Base-by-base conservation (phyloP, 192 early-diverging fungal species). In the Linnemannia hyalina region DNA sequence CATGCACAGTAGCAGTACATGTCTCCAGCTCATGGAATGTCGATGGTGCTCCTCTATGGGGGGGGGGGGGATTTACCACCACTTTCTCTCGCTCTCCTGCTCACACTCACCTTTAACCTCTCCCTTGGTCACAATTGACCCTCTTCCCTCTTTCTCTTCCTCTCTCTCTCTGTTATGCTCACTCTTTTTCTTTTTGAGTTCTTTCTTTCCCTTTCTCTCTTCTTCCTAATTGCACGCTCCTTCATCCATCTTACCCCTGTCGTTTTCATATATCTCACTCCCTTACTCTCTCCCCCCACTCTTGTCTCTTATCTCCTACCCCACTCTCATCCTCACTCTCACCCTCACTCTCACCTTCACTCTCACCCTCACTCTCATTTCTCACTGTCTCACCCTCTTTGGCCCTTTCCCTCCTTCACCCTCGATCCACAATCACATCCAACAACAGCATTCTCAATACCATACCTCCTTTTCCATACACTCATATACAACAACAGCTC, bases 291-390 rank as follows among this genome's bases (percentile, higher is more conserved):
- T 73, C 23, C 10, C 72, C 3, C 74, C 20, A 54, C 63, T 36
- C 54, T 9, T 69, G 52, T 75, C 20, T 75, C 44, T 74, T 26
- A 10, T 16, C 74, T 29, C n/a, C 49, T 75, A 29, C 10, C 38
- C 40, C 46, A 16, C 54, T 44, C n/a, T 40, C 47, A 15, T 23
- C 36, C 76, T 69, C 68, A 68, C n/a, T 49, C 75, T 68, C 29
- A n/a, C 41, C 42, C 40, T 57, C 68, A 68, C n/a, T 49, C 75
- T 68, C 29, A n/a, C 41, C 42, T 29, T 57, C 75, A 60, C 20
- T 55, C 54, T 76, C 26, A 15, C 10, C 32, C 63, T 29, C 29
- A 55, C 35, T 41, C 74, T 38, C 29, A 32, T 32, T 35, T 15
- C 35, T 38, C 16, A 7, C 16, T 35, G 15, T 47, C 36, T 29